Evolutionary conservation across 2,329 filamentous ascomycete genomes (phyloP).

Genomic region (Alternaria brassicicola): DNA sequence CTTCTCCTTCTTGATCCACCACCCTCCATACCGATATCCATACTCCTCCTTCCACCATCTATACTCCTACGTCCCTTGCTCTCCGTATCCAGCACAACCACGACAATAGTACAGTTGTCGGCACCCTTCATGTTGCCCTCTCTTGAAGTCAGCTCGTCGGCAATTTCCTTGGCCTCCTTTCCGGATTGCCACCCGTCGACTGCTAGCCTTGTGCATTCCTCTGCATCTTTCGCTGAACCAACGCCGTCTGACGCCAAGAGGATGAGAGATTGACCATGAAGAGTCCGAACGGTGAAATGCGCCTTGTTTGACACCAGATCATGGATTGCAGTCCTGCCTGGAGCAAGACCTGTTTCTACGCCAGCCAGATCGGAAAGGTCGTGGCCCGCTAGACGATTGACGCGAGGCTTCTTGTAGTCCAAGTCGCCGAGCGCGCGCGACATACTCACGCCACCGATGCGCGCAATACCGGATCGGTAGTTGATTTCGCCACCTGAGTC

Average conservation of each 20-base stretch:
- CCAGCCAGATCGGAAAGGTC: slow-evolving; percentile 31
- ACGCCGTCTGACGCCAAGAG: slow-evolving; percentile 34
- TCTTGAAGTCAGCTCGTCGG: slow-evolving; percentile 20
- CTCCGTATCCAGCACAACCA: slow-evolving; percentile 26
- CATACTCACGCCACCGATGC: slow-evolving; percentile 37
- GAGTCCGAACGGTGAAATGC: slow-evolving; percentile 23
- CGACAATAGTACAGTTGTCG: slow-evolving; percentile 32
- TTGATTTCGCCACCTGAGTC: slow-evolving; percentile 32
- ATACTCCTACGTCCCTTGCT: slow-evolving; percentile 15
- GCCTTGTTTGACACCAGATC: slow-evolving; percentile 34
- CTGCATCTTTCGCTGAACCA: slow-evolving; percentile 24
- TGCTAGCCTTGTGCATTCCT: slow-evolving; percentile 23
- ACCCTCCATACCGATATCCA: slow-evolving; percentile 11
- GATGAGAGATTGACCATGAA: slow-evolving; percentile 25
- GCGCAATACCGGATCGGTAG: slow-evolving; percentile 26
- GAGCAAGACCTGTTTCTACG: slow-evolving; percentile 32
- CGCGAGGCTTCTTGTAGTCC: slow-evolving; percentile 31
- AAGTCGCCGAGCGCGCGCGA: slow-evolving; percentile 31
- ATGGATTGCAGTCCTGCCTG: slow-evolving; percentile 26
- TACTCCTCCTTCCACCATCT: slow-evolving; percentile 13
- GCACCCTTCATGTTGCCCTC: slow-evolving; percentile 22
- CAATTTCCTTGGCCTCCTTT: slow-evolving; percentile 23
- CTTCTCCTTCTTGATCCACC: slow-evolving; percentile 7
- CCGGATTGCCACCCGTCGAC: slow-evolving; percentile 23
- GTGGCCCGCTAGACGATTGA: slow-evolving; percentile 33